Conservation (phyloP, 768 basidiomycete genomes). For the Tylopilus sp. region DNA sequence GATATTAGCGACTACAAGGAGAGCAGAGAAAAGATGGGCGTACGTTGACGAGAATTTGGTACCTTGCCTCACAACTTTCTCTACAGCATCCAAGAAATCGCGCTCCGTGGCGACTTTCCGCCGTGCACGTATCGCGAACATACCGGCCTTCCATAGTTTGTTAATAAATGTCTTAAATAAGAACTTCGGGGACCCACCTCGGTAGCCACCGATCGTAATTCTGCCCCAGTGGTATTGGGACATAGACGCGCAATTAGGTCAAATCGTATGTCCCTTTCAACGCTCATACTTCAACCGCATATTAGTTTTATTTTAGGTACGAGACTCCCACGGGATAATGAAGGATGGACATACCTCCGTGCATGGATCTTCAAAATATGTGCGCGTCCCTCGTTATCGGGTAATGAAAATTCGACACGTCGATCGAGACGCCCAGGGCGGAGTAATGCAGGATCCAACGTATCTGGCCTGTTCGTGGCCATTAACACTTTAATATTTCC, state of each 20-base stretch:
- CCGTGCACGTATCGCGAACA: slow-evolving; percentile 97
- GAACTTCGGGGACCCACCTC: slow-evolving; percentile 52
- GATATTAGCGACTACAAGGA: slow-evolving; percentile 2
- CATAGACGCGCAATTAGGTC: slow-evolving; percentile 96
- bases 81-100: slow-evolving; percentile 96
- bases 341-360: slow-evolving; percentile 59
- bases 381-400: slow-evolving; percentile 93
- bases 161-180: slow-evolving; percentile 55
- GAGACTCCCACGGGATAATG: neutral
- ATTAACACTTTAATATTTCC: slow-evolving; percentile 99
- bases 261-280: slow-evolving; percentile 95
- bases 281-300: slow-evolving; percentile 73
- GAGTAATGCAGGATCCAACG: slow-evolving; percentile 92
- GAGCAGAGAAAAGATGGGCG: slow-evolving; percentile 26
- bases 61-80: slow-evolving; percentile 97
- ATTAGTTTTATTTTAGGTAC: neutral
- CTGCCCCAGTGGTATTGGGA: slow-evolving; percentile 98
- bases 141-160: slow-evolving; percentile 88
- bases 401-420: slow-evolving; percentile 93
- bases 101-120: slow-evolving; percentile 96
- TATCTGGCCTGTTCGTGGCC: slow-evolving; percentile 99
- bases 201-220: slow-evolving; percentile 93
- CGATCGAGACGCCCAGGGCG: slow-evolving; percentile 96
- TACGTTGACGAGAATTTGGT: slow-evolving; percentile 98
- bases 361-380: slow-evolving; percentile 98